These are phyloP conservation scores for Acer negundo DNA, from an alignment of 345 rosid genomes.

Conservation along the genomic window DNA sequence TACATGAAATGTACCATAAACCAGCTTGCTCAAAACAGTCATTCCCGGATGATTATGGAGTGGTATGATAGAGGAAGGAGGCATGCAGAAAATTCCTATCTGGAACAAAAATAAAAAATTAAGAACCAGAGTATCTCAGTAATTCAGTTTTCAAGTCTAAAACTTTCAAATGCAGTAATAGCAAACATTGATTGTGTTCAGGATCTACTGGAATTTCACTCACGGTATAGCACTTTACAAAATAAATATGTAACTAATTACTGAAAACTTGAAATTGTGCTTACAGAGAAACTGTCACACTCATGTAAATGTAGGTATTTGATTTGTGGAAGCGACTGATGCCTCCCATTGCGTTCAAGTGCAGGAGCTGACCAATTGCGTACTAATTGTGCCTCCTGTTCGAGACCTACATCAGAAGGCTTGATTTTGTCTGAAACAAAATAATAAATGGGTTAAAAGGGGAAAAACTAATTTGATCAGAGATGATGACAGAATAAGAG, in stretches of 20 bases:
- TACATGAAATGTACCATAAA: conserved; percentile 83
- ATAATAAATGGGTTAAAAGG: conserved; percentile 19
- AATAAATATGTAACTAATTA: conserved; percentile 1
- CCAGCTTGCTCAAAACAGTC: conserved; percentile 91
- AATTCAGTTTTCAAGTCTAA: conserved; percentile 12
- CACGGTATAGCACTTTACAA: not conserved
- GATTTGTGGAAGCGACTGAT: conserved; percentile 64
- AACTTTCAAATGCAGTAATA: not conserved
- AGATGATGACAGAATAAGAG: not conserved
- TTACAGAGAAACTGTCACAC: conserved; percentile 91
- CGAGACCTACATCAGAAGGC: conserved; percentile 97
- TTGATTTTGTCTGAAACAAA: conserved; percentile 80
- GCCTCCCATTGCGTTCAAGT: conserved; percentile 68
- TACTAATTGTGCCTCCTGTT: conserved; percentile 83
- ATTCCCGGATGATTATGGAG: conserved; percentile 98
- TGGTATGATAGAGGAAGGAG: conserved; percentile 85
- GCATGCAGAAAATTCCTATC: conserved; percentile 97
- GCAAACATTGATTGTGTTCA: conserved; percentile 7
- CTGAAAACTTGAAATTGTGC: conserved; percentile 28
- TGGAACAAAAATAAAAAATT: conserved; percentile 34
- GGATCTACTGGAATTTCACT: not conserved
- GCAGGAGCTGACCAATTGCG: conserved; percentile 63
- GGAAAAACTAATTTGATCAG: not conserved
- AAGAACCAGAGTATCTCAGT: conserved; percentile 6
- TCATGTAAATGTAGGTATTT: conserved; percentile 88